A percentile compares a stretch with the other conserved stretches of the same genome.
Evolutionary conservation across 2,329 filamentous ascomycete species (phyloP).

Genomic region (Fusarium domesticum): DNA sequence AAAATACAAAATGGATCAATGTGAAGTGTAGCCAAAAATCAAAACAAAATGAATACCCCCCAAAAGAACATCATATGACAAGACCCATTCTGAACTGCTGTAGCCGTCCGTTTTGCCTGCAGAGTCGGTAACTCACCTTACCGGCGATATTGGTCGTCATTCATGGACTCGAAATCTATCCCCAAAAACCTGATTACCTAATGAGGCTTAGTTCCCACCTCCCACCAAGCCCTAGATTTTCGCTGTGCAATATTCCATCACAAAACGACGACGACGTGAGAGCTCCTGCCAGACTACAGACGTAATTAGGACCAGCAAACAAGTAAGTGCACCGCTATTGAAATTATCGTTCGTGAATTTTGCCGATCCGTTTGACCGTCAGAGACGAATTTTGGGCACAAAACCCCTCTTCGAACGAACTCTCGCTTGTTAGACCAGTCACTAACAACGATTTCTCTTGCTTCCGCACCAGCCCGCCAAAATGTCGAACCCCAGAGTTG

Average conservation of each 20-base stretch:
- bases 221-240: slow-evolving; percentile 48
- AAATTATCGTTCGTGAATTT: slow-evolving; percentile 5
- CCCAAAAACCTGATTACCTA: slow-evolving; percentile 38
- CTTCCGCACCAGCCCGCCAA: slow-evolving; percentile 44
- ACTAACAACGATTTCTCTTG: slow-evolving; percentile 21
- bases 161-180: not conserved
- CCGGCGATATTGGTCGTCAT: slow-evolving; percentile 1
- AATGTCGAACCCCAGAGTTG: slow-evolving; percentile 97
- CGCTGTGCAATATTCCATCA: slow-evolving; percentile 38
- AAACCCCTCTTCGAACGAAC: slow-evolving; percentile 20
- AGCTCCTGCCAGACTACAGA: slow-evolving; percentile 33
- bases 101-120: not conserved
- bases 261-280: slow-evolving; percentile 38
- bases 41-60: slow-evolving; percentile 30
- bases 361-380: slow-evolving; percentile 7
- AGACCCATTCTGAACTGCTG: slow-evolving; percentile 3
- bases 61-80: slow-evolving; percentile 6
- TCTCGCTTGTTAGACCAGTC: slow-evolving; percentile 13
- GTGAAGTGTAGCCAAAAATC: slow-evolving; percentile 34
- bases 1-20: slow-evolving; percentile 27
- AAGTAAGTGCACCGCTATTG: slow-evolving; percentile 33
- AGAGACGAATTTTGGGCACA: slow-evolving; percentile 17
- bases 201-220: slow-evolving; percentile 38
- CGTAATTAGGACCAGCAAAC: slow-evolving; percentile 35
- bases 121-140: not conserved